phyloP scores from a whole-genome alignment of 371 early-diverging fungal species.

The Gilbertella persicaria region DNA sequence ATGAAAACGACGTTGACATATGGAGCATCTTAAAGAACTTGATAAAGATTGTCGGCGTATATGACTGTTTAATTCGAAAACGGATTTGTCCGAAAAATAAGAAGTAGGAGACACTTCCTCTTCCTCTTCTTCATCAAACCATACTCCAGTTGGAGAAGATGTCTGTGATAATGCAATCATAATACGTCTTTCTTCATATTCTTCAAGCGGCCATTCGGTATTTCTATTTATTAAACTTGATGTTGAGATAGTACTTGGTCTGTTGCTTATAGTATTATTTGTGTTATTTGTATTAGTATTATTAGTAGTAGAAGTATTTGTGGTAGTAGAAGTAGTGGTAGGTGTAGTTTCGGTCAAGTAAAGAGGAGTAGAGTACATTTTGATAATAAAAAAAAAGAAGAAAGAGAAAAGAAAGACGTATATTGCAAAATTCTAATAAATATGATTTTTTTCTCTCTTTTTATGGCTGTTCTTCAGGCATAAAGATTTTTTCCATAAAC shows the following conservation, averaged over 20 bases:
- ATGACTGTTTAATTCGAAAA: constrained; percentile 1
- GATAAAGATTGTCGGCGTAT: constrained; percentile 15
- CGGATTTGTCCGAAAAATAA: constrained; percentile 13
- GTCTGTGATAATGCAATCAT: constrained; percentile 21
- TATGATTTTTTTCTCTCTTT: neutral
- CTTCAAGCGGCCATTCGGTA: constrained; percentile 21
- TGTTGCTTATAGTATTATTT: constrained; percentile 1
- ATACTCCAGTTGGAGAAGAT: constrained; percentile 1
- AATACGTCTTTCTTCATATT: constrained; percentile 17
- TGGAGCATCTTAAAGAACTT: constrained; percentile 20
- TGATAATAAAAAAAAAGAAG: neutral
- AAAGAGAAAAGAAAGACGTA: neutral
- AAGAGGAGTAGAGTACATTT: neutral
- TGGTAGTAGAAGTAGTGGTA: neutral
- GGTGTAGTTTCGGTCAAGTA: neutral
- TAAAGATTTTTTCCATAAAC: constrained; percentile 56
- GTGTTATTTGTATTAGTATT: neutral
- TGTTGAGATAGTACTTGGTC: constrained; percentile 1
- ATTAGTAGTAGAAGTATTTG: neutral
- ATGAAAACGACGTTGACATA: constrained; percentile 29
- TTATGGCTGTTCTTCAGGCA: constrained; percentile 46
- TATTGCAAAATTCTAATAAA: constrained; percentile 1
- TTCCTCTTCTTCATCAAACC: constrained; percentile 11
- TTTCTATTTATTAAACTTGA: neutral
- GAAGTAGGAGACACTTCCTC: constrained; percentile 5